Evolutionary conservation across 345 rosid genomes (phyloP).

Genomic region (Boechera stricta): DNA sequence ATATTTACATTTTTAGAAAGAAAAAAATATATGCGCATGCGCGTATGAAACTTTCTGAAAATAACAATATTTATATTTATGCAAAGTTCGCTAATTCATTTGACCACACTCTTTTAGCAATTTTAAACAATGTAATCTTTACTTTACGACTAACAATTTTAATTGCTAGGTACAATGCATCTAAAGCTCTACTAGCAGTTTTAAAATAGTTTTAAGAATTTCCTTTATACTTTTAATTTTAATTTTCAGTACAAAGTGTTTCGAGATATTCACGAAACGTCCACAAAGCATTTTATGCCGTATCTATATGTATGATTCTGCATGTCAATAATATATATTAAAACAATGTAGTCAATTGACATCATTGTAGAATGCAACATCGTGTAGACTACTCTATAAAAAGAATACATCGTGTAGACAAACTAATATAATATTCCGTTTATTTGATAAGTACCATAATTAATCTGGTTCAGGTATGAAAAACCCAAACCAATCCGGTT

Average conservation of each 20-base stretch:
- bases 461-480: conserved; percentile 11
- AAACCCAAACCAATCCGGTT: background rate
- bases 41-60: background rate
- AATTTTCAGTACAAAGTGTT: background rate
- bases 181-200: conserved; percentile 12
- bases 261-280: background rate
- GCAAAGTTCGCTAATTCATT: conserved; percentile 9
- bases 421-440: background rate
- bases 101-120: conserved; percentile 16
- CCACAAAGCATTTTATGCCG: conserved; percentile 13
- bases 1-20: no score
- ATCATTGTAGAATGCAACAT: conserved; percentile 6
- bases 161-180: conserved; percentile 33
- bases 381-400: background rate
- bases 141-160: conserved; percentile 36
- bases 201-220: background rate
- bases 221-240: background rate
- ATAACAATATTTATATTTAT: background rate
- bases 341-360: background rate
- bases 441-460: background rate
- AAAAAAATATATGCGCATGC: background rate
- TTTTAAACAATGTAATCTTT: conserved; percentile 8
- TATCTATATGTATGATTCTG: conserved; percentile 1
- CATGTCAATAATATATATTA: background rate
- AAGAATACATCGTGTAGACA: no score